Conservation (phyloP, 75 land plant species). For the Pinus tabuliformis region DNA sequence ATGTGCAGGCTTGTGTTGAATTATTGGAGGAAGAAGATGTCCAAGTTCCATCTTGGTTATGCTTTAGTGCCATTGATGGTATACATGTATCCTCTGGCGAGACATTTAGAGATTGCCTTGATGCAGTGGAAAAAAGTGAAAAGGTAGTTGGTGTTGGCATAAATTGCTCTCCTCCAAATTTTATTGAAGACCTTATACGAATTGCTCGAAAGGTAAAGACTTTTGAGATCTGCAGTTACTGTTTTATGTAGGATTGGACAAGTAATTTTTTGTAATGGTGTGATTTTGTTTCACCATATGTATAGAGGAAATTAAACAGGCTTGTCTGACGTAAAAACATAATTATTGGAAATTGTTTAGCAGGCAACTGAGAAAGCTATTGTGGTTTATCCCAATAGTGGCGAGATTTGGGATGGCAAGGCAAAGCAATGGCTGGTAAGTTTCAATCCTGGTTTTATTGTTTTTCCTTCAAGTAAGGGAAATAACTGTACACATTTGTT, state of each 20-base stretch:
- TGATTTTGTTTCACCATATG: not conserved
- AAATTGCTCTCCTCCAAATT: conserved; percentile 89
- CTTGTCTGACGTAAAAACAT: not conserved
- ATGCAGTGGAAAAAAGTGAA: conserved; percentile 50
- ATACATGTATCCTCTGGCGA: conserved; percentile 74
- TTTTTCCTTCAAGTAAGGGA: not conserved
- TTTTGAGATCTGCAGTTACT: not conserved
- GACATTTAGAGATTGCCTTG: conserved; percentile 66
- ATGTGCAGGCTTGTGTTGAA: conserved; percentile 70
- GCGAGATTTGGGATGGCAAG: conserved; percentile 78
- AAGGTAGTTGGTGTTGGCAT: conserved; percentile 78
- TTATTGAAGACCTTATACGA: conserved; percentile 51
- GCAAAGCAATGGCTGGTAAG: conserved; percentile 85
- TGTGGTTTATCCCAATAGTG: conserved; percentile 91
- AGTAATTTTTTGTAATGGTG: not conserved
- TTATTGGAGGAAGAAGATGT: conserved; percentile 77
- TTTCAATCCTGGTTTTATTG: not conserved
- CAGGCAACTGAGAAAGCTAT: conserved; percentile 76
- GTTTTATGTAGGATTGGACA: not conserved
- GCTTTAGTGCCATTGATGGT: conserved; percentile 86
- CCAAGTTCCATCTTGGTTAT: conserved; percentile 79
- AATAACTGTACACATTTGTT: not conserved
- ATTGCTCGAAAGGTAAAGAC: conserved; percentile 39
- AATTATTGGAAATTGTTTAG: not conserved
- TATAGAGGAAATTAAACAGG: no score